Base-by-base conservation (phyloP, 495 filamentous ascomycete species). In the Penicillium verhagenii region DNA sequence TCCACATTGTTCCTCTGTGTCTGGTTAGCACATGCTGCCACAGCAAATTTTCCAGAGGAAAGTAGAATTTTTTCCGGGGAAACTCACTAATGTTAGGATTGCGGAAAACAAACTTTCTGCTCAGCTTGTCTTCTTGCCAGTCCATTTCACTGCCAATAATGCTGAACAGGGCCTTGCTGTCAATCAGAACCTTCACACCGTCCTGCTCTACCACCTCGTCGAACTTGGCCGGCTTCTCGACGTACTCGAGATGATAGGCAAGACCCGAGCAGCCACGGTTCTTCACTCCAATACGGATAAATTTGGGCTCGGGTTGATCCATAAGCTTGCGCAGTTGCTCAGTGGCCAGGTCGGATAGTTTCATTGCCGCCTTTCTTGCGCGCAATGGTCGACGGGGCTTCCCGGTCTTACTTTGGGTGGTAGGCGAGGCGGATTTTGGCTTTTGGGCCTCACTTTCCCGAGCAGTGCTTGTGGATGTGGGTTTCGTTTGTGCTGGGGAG, bases 61-160 rank as follows among this genome's bases (percentile, higher is more conserved):
- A 5, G 33, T 14, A 35, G 29, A 0, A 14, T 28, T 53, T 44
- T 52, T 26, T 19, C 23, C 11, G 38, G 63, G 33, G 50, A 23
- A 20, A 87, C 93, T 83, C 73, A 96, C 91, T 97, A 65, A 97
- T 97, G 68, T 98, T 98, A 26, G 94, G 94, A 72, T 98, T 98
- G 65, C 83, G 83, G 72, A 98, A 98, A 55, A 96, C 85, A 75
- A 98, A 98, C 61, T 87, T 78, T 65, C 86, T 80, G 67, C 84
- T 95, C 62, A 98, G 68, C 72, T 93, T 95, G 63, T 97, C 95
- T 72, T 97, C 92, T 2, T 93, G 82, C 93, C 92, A 98, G 66
- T 98, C 94, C 94, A 98, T 98, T 79, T 97, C 94, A 61, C 89
- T 96, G 8, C 95, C 94, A 68, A 98, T 96, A 39, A 98, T 96